phyloP scores from a whole-genome alignment of 768 basidiomycete genomes.

The Boletus barrowsii region DNA sequence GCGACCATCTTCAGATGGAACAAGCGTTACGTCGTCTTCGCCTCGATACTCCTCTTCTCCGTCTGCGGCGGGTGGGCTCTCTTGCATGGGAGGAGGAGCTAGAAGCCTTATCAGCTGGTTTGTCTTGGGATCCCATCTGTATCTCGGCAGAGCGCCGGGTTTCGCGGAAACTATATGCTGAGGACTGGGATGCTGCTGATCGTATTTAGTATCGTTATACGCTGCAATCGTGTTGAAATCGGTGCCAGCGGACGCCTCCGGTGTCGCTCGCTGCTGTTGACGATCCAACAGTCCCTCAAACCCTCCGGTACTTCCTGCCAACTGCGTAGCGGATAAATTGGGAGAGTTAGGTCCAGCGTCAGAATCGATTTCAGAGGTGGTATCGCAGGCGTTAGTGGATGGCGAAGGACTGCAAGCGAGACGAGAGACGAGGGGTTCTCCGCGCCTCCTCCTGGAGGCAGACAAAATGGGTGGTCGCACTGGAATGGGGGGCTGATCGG shows the following conservation, averaged over 20 bases:
- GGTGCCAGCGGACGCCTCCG: not conserved
- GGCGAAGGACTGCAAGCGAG: not conserved
- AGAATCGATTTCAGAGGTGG: not conserved
- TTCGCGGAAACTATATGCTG: not conserved
- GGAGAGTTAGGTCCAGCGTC: not conserved
- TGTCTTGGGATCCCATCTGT: conserved; percentile 10
- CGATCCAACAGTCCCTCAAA: no score
- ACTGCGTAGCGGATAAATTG: not conserved
- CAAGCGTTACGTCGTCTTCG: conserved; percentile 17
- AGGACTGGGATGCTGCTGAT: no score
- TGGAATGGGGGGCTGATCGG: conserved; percentile 25
- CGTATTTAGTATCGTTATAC: no score
- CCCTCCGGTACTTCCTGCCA: not conserved
- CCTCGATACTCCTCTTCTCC: not conserved
- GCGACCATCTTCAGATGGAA: conserved; percentile 10
- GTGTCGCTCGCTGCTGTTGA: not conserved
- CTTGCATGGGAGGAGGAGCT: not conserved
- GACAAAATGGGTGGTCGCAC: not conserved
- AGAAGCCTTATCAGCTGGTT: not conserved
- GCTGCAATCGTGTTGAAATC: not conserved
- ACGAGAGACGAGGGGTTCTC: not conserved
- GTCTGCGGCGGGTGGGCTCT: not conserved
- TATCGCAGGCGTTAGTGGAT: not conserved
- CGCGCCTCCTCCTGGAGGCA: not conserved
- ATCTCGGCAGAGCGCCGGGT: not conserved